These are phyloP conservation scores for Babesia sp. DNA, from an alignment of 169 alveolate species.

Conservation along the genomic window DNA sequence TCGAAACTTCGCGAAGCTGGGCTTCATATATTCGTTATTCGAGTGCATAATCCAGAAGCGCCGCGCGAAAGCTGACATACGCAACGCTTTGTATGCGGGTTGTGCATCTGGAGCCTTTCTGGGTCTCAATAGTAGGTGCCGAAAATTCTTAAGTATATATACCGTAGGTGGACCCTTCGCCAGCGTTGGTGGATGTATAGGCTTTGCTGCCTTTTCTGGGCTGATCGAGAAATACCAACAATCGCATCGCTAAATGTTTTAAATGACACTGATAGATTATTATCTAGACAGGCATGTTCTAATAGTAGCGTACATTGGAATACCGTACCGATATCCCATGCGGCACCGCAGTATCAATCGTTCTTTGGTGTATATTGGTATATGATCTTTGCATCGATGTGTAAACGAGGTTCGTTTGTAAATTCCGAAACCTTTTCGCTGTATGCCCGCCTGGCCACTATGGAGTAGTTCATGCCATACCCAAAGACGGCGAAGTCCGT, in stretches of 20 bases:
- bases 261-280: too few species aligned
- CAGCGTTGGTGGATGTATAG: slow-evolving; percentile 72
- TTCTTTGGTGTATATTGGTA: slow-evolving; percentile 39
- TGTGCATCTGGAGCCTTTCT: slow-evolving; percentile 78
- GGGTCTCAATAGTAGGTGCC: slow-evolving; percentile 67
- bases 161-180: slow-evolving; percentile 61
- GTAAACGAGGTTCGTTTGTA: slow-evolving; percentile 23
- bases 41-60: slow-evolving; percentile 74
- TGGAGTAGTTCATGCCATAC: slow-evolving; percentile 55
- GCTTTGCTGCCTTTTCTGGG: slow-evolving; percentile 78
- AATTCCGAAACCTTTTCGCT: slow-evolving; percentile 21
- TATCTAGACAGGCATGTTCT: not conserved
- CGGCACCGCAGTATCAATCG: too few species aligned
- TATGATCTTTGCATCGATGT: slow-evolving; percentile 23
- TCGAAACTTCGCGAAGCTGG: slow-evolving; percentile 67
- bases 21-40: slow-evolving; percentile 73
- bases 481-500: slow-evolving; percentile 53
- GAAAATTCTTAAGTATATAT: not conserved
- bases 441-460: slow-evolving; percentile 23
- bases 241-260: slow-evolving; percentile 13
- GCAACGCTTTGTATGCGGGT: slow-evolving; percentile 77
- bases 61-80: slow-evolving; percentile 67
- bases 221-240: slow-evolving; percentile 68
- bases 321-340: too few species aligned
- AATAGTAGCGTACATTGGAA: not conserved